phyloP scores from a whole-genome alignment of 371 early-diverging fungal genomes.

The Haplosporangium sp. region DNA sequence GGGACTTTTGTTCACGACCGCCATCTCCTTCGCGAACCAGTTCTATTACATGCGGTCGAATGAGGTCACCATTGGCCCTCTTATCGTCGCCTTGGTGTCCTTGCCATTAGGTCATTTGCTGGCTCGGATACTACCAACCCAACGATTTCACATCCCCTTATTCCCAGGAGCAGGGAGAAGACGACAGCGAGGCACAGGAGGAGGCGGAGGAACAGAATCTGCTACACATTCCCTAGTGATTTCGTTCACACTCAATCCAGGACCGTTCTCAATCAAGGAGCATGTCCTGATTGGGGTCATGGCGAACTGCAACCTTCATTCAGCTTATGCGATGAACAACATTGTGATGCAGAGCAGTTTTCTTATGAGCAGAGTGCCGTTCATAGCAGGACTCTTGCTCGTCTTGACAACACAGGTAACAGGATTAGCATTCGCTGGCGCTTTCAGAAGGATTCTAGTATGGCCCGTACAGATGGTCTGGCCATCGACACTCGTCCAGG shows the following conservation, averaged over 20 bases:
- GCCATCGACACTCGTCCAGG: slow-evolving; percentile 72
- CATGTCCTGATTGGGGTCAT: slow-evolving; percentile 68
- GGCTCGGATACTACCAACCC: slow-evolving; percentile 70
- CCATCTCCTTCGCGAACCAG: slow-evolving; percentile 76
- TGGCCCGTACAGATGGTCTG: slow-evolving; percentile 89
- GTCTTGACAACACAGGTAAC: slow-evolving; percentile 79
- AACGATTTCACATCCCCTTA: slow-evolving; percentile 65
- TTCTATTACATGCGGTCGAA: slow-evolving; percentile 80
- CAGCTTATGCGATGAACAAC: slow-evolving; percentile 82
- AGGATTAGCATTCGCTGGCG: slow-evolving; percentile 85
- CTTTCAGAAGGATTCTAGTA: slow-evolving; percentile 81
- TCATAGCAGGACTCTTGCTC: slow-evolving; percentile 66
- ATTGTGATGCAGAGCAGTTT: slow-evolving; percentile 74
- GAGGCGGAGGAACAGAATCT: no score
- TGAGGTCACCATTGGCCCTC: slow-evolving; percentile 51
- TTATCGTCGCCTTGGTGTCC: slow-evolving; percentile 66
- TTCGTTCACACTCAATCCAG: slow-evolving; percentile 72
- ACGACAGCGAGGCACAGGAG: no score
- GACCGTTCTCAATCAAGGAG: slow-evolving; percentile 82
- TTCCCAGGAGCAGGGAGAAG: slow-evolving; percentile 10
- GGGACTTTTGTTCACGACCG: slow-evolving; percentile 68
- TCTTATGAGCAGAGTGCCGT: slow-evolving; percentile 71
- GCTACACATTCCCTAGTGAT: no score
- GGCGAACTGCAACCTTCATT: slow-evolving; percentile 56
- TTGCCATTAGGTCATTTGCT: slow-evolving; percentile 75